Conservation (phyloP, 2,329 filamentous ascomycete genomes). For the Cordyceps tenuipes region DNA sequence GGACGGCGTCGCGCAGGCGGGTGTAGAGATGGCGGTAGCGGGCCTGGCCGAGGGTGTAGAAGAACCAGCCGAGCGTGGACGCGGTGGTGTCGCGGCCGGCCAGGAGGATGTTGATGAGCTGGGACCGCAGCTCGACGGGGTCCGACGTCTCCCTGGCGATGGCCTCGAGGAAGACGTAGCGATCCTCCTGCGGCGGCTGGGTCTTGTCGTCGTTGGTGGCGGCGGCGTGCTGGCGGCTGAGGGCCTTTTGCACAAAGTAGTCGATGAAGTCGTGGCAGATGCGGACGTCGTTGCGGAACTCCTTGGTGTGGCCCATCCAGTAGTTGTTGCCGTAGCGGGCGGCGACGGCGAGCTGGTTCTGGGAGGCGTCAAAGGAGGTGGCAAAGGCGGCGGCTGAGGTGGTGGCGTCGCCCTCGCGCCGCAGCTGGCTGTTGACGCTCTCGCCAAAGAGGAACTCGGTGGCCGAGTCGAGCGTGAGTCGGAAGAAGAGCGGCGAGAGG, state of each 20-base stretch:
- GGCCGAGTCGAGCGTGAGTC: slow-evolving; percentile 38
- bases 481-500: slow-evolving; percentile 39
- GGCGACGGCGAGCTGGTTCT: slow-evolving; percentile 43
- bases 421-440: slow-evolving; percentile 33
- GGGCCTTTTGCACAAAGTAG: slow-evolving; percentile 55
- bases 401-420: slow-evolving; percentile 10
- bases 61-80: slow-evolving; percentile 39
- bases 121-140: slow-evolving; percentile 19
- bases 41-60: slow-evolving; percentile 31
- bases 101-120: slow-evolving; percentile 33
- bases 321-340: slow-evolving; percentile 35
- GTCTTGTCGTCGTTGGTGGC: too few species aligned
- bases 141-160: slow-evolving; percentile 25
- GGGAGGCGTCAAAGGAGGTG: slow-evolving; percentile 25
- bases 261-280: slow-evolving; percentile 62
- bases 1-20: slow-evolving; percentile 33
- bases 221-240: not conserved
- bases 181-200: not conserved
- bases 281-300: slow-evolving; percentile 55
- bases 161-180: slow-evolving; percentile 26
- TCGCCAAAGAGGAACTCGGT: slow-evolving; percentile 56
- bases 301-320: slow-evolving; percentile 40
- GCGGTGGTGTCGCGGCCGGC: slow-evolving; percentile 50
- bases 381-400: slow-evolving; percentile 20
- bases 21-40: slow-evolving; percentile 29